These are phyloP conservation scores for Prunus yedoensis DNA, from an alignment of 331 rosid species.

Conservation along the genomic window DNA sequence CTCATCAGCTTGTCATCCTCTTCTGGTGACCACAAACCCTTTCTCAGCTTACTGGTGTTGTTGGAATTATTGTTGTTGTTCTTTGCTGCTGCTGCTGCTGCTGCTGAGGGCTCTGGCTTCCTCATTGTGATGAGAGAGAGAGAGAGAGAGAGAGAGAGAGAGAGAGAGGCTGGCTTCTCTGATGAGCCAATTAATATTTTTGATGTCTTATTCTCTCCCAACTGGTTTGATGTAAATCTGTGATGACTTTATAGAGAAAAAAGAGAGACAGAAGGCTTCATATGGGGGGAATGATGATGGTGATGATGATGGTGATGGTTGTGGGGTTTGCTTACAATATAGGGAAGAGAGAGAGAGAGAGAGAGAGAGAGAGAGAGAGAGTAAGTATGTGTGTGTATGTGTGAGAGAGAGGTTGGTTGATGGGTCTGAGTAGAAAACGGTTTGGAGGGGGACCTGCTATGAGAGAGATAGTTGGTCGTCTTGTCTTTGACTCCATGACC, in stretches of 20 bases:
- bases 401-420: conserved; percentile 60
- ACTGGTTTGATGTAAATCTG: conserved; percentile 50
- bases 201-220: conserved; percentile 32
- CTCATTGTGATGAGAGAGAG: conserved; percentile 45
- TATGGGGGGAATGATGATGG: conserved; percentile 71
- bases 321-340: conserved; percentile 95
- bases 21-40: conserved; percentile 96
- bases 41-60: conserved; percentile 50
- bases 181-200: neutral
- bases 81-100: neutral
- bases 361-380: conserved; percentile 35
- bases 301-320: conserved; percentile 60
- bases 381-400: conserved; percentile 15
- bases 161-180: too few relatives aligned
- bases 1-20: conserved; percentile 87
- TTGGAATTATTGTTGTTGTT: conserved; percentile 14
- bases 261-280: conserved; percentile 58
- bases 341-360: conserved; percentile 70
- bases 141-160: neutral
- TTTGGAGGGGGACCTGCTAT: conserved; percentile 73
- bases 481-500: conserved; percentile 81
- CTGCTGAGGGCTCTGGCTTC: conserved; percentile 58
- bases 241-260: conserved; percentile 43
- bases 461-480: conserved; percentile 56
- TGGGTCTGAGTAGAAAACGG: conserved; percentile 95